phyloP scores from a whole-genome alignment of 2,329 filamentous ascomycete genomes.

The Verticillium nubilum region DNA sequence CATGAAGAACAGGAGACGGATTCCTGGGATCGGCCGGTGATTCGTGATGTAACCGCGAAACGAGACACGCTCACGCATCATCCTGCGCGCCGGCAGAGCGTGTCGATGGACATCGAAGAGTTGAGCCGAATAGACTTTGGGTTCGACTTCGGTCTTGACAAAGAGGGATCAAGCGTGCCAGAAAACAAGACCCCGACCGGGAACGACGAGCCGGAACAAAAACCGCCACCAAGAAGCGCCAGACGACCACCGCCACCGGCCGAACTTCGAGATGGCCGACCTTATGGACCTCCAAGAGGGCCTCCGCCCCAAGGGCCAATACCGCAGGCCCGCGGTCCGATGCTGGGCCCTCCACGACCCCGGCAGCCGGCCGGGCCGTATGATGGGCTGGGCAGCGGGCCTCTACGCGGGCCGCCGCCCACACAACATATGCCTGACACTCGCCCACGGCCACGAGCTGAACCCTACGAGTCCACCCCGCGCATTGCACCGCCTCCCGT shows the following conservation, averaged over 20 bases:
- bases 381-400: not conserved
- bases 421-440: not conserved
- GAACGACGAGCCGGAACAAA: not conserved
- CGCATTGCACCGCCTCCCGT: not conserved
- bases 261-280: not conserved
- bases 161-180: not conserved
- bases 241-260: constrained; percentile 8
- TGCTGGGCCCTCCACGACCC: not conserved
- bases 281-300: not conserved
- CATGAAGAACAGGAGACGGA: constrained; percentile 29
- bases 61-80: constrained; percentile 45
- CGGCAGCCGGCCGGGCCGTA: not conserved
- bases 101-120: constrained; percentile 42
- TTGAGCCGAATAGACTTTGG: not conserved
- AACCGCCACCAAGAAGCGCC: constrained; percentile 10
- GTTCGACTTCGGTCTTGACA: constrained; percentile 1
- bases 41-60: constrained; percentile 42
- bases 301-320: not conserved
- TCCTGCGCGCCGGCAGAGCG: constrained; percentile 38
- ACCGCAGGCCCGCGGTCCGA: not conserved
- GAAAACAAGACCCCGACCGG: not conserved
- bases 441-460: not conserved
- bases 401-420: not conserved
- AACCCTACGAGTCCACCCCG: not conserved
- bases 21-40: constrained; percentile 32